A percentile compares a stretch with the other conserved stretches of the same genome.
These are phyloP conservation scores for Myxozyma neotropica DNA, from an alignment of 805 yeast species.

Conservation along the genomic window DNA sequence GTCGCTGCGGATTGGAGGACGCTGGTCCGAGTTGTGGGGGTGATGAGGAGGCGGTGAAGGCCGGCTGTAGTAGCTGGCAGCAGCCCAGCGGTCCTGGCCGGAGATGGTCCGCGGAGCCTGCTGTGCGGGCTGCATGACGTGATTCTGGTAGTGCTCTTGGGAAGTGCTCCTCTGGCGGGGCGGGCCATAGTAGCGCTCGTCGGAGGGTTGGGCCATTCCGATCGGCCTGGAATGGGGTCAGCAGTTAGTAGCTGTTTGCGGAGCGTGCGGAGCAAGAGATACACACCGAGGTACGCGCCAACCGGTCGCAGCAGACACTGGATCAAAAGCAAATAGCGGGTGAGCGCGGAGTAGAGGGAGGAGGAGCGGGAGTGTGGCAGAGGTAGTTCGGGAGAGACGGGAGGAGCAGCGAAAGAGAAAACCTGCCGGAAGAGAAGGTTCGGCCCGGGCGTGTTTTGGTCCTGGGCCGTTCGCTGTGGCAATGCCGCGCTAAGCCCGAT, in stretches of 20 bases:
- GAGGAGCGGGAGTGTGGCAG: neutral
- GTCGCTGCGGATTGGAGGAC: neutral
- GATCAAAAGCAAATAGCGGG: neutral
- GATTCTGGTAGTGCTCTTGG: neutral
- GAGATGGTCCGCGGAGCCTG: slow-evolving; percentile 6
- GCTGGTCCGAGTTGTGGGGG: neutral
- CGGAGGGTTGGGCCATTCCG: slow-evolving; percentile 13
- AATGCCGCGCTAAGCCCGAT: slow-evolving; percentile 6
- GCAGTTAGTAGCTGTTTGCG: no score
- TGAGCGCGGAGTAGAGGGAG: neutral
- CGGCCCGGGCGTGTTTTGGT: slow-evolving; percentile 21
- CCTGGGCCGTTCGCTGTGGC: slow-evolving; percentile 15
- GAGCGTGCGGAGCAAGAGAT: no score
- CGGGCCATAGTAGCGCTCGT: neutral
- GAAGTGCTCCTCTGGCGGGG: neutral
- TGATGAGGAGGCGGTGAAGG: neutral
- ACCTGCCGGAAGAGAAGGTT: slow-evolving; percentile 1
- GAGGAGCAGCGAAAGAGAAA: slow-evolving; percentile 2
- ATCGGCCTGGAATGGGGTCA: no score
- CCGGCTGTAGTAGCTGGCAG: neutral
- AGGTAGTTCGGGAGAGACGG: neutral
- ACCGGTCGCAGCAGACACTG: neutral
- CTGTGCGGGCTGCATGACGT: neutral
- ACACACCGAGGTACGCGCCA: neutral
- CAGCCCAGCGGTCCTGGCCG: neutral